Evolutionary conservation across 768 basidiomycete genomes (phyloP).

Genomic region (Xanthoconium purpureum): DNA sequence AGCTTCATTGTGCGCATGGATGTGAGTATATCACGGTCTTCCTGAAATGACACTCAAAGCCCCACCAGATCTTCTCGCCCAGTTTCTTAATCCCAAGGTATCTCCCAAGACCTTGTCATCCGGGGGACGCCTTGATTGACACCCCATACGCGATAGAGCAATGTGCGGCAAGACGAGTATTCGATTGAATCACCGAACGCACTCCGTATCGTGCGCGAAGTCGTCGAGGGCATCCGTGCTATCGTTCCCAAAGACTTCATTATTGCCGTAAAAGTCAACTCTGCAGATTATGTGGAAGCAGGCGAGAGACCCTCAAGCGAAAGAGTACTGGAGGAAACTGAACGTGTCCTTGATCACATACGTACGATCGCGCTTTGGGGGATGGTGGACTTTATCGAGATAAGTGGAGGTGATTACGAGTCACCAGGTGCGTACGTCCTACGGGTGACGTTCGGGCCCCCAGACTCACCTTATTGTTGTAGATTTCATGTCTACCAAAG

Average conservation of each 20-base stretch:
- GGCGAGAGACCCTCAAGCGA: slow-evolving; percentile 29
- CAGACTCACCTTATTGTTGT: neutral
- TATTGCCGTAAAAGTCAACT: slow-evolving; percentile 77
- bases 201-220: slow-evolving; percentile 56
- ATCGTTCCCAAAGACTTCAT: slow-evolving; percentile 57
- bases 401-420: slow-evolving; percentile 87
- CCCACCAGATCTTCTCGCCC: slow-evolving; percentile 64
- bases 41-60: neutral
- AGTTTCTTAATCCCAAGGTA: slow-evolving; percentile 77
- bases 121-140: slow-evolving; percentile 19
- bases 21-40: slow-evolving; percentile 47
- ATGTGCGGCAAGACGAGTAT: slow-evolving; percentile 61
- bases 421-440: slow-evolving; percentile 50
- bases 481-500: slow-evolving; percentile 43
- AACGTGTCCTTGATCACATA: slow-evolving; percentile 59
- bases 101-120: neutral
- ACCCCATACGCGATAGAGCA: slow-evolving; percentile 35
- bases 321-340: slow-evolving; percentile 25
- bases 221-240: slow-evolving; percentile 54
- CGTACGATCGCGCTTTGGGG: slow-evolving; percentile 59
- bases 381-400: slow-evolving; percentile 77
- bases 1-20: slow-evolving; percentile 84
- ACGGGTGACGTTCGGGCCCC: neutral
- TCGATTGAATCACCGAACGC: slow-evolving; percentile 40
- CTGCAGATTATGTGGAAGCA: slow-evolving; percentile 62